A percentile compares a stretch with the other conserved stretches of the same genome.
Evolutionary conservation across 768 basidiomycete species (phyloP).

Genomic region (Leccinum aurantiacum): DNA sequence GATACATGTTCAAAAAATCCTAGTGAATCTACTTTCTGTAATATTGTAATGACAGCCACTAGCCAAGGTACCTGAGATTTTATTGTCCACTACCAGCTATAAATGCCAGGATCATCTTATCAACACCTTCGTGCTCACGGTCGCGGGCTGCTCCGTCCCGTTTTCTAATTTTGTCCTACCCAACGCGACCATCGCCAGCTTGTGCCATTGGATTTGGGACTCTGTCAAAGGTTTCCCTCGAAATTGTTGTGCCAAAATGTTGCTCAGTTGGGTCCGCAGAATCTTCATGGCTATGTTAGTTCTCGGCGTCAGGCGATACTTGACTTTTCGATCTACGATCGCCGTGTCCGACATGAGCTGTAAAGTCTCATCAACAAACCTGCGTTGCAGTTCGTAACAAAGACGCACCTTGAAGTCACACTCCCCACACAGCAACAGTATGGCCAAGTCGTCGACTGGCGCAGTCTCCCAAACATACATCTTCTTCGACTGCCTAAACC

Average conservation of each 20-base stretch:
- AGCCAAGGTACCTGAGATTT: background rate
- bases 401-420: slow-evolving; percentile 75
- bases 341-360: slow-evolving; percentile 73
- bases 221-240: slow-evolving; percentile 58
- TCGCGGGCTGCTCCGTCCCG: slow-evolving; percentile 20
- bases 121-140: slow-evolving; percentile 16
- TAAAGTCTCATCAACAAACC: slow-evolving; percentile 6
- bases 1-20: slow-evolving; percentile 1
- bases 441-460: slow-evolving; percentile 78
- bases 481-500: slow-evolving; percentile 84
- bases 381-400: background rate
- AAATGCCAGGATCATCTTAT: slow-evolving; percentile 15
- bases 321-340: slow-evolving; percentile 83
- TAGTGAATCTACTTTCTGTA: background rate
- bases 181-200: slow-evolving; percentile 61
- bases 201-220: slow-evolving; percentile 70
- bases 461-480: slow-evolving; percentile 93
- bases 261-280: slow-evolving; percentile 63
- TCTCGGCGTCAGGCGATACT: slow-evolving; percentile 67
- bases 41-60: background rate
- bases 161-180: slow-evolving; percentile 47
- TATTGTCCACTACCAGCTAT: background rate
- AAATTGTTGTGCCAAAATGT: slow-evolving; percentile 64
- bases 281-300: slow-evolving; percentile 77
- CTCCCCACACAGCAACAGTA: slow-evolving; percentile 87